Evolutionary conservation across 768 basidiomycete genomes (phyloP), one percentile per base, ranked within the genome.

Genomic region (Leccinum obscurum): DNA sequence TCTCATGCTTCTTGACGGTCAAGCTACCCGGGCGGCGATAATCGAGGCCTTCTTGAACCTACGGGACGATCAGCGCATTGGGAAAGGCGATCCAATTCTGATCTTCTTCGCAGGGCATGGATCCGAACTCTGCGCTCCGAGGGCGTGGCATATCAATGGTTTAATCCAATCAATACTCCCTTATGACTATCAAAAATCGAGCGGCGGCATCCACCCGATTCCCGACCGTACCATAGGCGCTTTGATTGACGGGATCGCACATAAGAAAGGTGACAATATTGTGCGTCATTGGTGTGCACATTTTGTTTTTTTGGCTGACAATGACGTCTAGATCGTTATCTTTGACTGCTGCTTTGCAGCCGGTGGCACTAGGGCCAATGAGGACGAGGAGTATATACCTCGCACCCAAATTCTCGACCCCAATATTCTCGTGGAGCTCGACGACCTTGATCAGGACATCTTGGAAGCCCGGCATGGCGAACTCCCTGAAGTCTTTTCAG

Each of bases 51-150:
- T 69, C 30, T 1, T 5, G n/a, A 10, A 51, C 3, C 70, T 82
- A 59, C 41, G 26, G 6, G 44, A 55, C 9, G 64, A 79, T 8
- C 54, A 58, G 6, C 65, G 70, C 17, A 70, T 73, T 28, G 48
- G 56, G 0, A 54, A 71, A 20, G 67, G 72, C 3, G 72, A 74
- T 50, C 70, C 75, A 4, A 77, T 81, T 30, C 52, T 80, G 37
- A 76, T 81, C 37, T 82, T 76, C 61, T 82, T 72, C 54, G 75
- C 80, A 11, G 81, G 80, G 10, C 81, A 82, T 52, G 81, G 81
- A 26, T 69, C 74, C 5, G 66, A 76, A 28, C 62, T 68, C 7
- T 37, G 63, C 2, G 72, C 72, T 52, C 80, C 80, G 0, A n/a
- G 3, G 4, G 52, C 22, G 5, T 74, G 74, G 53, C 37, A 15